Conservation (phyloP, 257 asterid genomes). For the Ilex asprella region DNA sequence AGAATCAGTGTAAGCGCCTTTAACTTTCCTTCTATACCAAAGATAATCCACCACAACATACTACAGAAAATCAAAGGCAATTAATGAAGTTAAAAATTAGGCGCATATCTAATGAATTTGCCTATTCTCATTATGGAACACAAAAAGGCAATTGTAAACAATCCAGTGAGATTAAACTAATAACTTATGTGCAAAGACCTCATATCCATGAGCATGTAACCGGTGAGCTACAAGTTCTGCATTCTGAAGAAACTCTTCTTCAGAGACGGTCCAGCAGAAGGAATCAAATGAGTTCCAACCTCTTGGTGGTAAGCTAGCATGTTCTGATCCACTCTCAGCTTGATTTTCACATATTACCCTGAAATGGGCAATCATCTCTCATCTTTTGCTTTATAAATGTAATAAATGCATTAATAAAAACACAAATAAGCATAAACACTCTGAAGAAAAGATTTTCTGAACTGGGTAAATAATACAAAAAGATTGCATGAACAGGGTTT, state of each 20-base stretch:
- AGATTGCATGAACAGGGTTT: no score
- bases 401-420: no score
- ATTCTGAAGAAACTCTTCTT: slow-evolving; percentile 71
- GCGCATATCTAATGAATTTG: not conserved
- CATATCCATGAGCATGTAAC: slow-evolving; percentile 60
- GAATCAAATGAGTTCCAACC: slow-evolving; percentile 99
- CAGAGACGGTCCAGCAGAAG: slow-evolving; percentile 83
- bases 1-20: slow-evolving; percentile 75
- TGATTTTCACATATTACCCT: slow-evolving; percentile 27
- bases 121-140: no score
- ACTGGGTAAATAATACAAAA: no score
- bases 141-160: no score
- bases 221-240: slow-evolving; percentile 63
- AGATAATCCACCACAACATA: slow-evolving; percentile 97
- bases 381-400: no score
- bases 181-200: slow-evolving; percentile 35
- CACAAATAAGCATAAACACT: no score
- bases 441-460: no score
- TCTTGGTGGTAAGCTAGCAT: slow-evolving; percentile 69
- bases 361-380: not conserved
- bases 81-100: not conserved
- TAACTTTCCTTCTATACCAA: slow-evolving; percentile 84
- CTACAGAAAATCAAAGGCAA: slow-evolving; percentile 30
- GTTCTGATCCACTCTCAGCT: slow-evolving; percentile 27
- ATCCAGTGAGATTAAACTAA: not conserved